Base-by-base conservation (phyloP, 108 stramenopile species). In the Cyclotella kingstonii region DNA sequence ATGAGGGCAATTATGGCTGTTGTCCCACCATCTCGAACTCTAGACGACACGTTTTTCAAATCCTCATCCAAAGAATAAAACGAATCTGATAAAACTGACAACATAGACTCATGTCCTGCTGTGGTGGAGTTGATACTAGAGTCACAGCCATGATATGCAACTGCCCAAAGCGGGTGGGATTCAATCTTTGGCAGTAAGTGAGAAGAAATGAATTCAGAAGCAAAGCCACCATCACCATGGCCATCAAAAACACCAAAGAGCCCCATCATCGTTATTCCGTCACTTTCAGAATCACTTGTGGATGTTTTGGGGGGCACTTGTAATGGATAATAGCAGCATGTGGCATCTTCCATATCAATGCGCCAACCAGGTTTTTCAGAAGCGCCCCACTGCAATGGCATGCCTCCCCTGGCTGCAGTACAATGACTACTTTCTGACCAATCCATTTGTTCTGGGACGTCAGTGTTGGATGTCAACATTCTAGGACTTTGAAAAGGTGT, bases 171-270 rank as follows among this genome's bases (percentile, higher is more conserved):
- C 0, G 68, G 36, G 33, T 64, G 49, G 1, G 69, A 70, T 44
- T 54, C 11, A 27, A 71, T 29, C 27, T 58, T 56, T 10, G 12
- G 11, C 18, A 65, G 17, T n/a, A 85, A 28, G 2, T 78, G 63
- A 28, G 51, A n/a, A 2, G 86, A 76, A 5, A 90, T 63, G 56
- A 78, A 88, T 8, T 82, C 22, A 11, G 81, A 81, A 0, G 81
- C 79, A 31, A 36, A 31, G 53, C 83, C 84, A 33, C 60, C 67
- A 64, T 89, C 95, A 3, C 91, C 91, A 58, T 97, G 96, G 9
- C 96, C 96, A 71, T 97, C 96, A 63, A 94, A 97, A 7, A 97
- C 92, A 11, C 81, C 88, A 56, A 95, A 85, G 23, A 97, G 46
- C 0, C 63, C 58, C 44, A 61, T 30, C 36, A 41, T 31, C 42